A percentile compares a stretch with the other conserved stretches of the same genome.
These are phyloP conservation scores for Apiospora aurea DNA, from an alignment of 2,329 filamentous ascomycete genomes.

Conservation along the genomic window DNA sequence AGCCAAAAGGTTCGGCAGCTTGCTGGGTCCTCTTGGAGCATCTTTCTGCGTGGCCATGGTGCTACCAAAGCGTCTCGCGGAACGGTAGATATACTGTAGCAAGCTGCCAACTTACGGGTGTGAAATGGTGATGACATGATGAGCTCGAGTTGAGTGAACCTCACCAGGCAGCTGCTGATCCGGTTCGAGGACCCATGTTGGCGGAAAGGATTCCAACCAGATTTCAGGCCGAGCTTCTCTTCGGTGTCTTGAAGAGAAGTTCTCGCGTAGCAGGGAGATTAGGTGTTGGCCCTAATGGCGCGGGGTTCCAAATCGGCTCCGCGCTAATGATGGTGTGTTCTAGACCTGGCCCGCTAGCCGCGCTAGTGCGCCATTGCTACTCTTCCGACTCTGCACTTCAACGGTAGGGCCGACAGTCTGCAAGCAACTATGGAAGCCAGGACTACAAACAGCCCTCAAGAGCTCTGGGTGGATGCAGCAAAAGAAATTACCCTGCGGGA, in stretches of 20 bases:
- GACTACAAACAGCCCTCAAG: background rate
- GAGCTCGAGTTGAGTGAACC: background rate
- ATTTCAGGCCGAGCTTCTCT: background rate
- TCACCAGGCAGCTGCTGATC: background rate
- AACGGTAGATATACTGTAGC: background rate
- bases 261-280: background rate
- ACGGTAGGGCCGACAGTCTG: background rate
- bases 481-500: no score
- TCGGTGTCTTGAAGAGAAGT: background rate
- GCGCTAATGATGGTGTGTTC: background rate
- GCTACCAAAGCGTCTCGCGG: background rate
- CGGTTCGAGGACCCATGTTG: background rate
- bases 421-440: background rate
- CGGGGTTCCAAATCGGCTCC: background rate
- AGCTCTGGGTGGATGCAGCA: background rate
- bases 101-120: background rate
- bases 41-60: background rate
- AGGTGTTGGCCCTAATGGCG: background rate
- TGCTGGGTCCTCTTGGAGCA: background rate
- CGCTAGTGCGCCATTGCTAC: background rate
- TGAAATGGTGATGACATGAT: background rate
- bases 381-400: background rate
- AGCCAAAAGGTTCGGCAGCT: background rate
- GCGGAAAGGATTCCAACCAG: background rate
- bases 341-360: background rate